phyloP scores from a whole-genome alignment of 768 basidiomycete genomes.

The Mycena albidolilacea region DNA sequence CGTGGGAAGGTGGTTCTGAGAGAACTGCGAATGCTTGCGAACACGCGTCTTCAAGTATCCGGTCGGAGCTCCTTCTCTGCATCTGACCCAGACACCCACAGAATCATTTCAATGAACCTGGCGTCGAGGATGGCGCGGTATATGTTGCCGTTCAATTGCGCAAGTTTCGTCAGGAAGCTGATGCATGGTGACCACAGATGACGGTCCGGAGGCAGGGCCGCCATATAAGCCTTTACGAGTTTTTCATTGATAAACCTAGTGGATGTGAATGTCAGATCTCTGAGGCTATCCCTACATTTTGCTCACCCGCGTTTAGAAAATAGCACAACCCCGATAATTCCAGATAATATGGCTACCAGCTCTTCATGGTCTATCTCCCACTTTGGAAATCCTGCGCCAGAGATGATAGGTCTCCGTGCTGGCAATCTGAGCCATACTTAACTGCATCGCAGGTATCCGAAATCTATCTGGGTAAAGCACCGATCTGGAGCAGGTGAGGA shows the following conservation, averaged over 20 bases:
- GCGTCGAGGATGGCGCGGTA: neutral
- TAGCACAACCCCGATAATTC: constrained; percentile 1
- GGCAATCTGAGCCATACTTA: constrained; percentile 1
- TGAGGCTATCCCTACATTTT: no score
- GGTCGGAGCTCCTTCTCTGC: neutral
- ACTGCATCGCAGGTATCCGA: neutral
- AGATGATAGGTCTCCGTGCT: neutral
- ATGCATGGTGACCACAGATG: neutral
- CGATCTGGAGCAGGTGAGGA: neutral
- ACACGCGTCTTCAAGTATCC: neutral
- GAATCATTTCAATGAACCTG: neutral
- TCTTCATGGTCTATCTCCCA: constrained; percentile 1
- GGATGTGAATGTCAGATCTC: neutral
- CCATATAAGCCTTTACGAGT: neutral
- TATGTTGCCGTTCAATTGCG: neutral
- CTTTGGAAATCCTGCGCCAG: neutral
- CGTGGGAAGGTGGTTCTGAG: neutral
- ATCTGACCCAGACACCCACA: constrained; percentile 7
- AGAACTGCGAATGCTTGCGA: neutral
- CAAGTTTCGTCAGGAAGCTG: neutral
- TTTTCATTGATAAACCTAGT: neutral
- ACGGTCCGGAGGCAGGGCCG: neutral
- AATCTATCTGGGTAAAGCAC: no score
- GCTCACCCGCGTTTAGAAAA: constrained; percentile 5
- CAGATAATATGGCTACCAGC: neutral